These are phyloP conservation scores for Micromonas pusilla DNA, from an alignment of 139 green algal species.

Conservation along the genomic window DNA sequence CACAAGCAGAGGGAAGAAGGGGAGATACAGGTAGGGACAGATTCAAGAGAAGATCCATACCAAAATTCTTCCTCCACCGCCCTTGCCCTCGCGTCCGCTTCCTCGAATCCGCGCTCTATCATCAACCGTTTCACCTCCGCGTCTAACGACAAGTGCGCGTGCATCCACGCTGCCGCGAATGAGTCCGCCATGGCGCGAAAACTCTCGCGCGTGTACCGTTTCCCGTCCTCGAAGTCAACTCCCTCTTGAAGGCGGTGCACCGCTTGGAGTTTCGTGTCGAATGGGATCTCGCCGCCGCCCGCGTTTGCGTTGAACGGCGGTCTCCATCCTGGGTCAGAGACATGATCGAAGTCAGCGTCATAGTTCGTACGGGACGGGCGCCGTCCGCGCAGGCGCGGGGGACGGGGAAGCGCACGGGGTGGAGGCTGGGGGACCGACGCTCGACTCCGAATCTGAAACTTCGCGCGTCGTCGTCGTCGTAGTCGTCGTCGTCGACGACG, in stretches of 20 bases:
- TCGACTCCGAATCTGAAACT: too few species aligned
- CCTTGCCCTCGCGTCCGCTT: not conserved
- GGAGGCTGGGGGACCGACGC: not conserved
- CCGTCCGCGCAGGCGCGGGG: too few species aligned
- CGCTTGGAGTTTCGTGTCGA: slow-evolving; percentile 12
- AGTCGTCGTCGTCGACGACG: too few species aligned
- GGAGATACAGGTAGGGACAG: too few species aligned
- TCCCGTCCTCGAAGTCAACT: not conserved
- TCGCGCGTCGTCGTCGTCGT: too few species aligned
- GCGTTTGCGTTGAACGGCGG: not conserved
- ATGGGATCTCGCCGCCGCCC: not conserved
- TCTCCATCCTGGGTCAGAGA: not conserved
- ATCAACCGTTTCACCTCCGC: not conserved
- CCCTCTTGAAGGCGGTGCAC: slow-evolving; percentile 3
- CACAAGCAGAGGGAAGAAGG: too few species aligned
- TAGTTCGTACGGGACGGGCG: too few species aligned
- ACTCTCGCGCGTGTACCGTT: slow-evolving; percentile 2
- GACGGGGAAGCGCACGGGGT: not conserved
- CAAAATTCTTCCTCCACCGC: slow-evolving; percentile 9
- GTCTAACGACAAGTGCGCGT: not conserved
- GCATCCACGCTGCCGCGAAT: slow-evolving; percentile 6
- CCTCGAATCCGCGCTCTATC: not conserved
- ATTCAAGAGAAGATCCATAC: too few species aligned
- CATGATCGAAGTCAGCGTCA: too few species aligned
- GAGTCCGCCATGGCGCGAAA: slow-evolving; percentile 5